Evolutionary conservation across 2,329 filamentous ascomycete species (phyloP).

Genomic region (Albophoma yamanashiensis): DNA sequence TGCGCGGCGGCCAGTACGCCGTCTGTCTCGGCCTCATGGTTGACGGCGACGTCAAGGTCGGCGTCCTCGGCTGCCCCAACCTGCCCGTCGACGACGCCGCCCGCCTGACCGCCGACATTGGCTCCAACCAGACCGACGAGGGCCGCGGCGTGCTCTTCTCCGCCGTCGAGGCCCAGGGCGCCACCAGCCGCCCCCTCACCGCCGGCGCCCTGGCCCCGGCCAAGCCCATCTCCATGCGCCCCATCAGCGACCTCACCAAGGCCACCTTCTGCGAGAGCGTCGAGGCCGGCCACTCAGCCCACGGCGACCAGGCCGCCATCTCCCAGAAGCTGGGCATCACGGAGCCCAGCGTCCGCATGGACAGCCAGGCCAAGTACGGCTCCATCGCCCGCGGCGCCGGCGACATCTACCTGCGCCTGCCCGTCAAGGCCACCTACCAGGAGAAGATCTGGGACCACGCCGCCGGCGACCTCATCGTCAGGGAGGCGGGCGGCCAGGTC

Average conservation of each 20-base stretch:
- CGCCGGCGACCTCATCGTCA: constrained; percentile 85
- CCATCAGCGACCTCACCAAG: constrained; percentile 59
- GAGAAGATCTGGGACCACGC: constrained; percentile 99
- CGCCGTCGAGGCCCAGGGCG: constrained; percentile 68
- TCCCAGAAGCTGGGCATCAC: constrained; percentile 80
- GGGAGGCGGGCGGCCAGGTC: constrained; percentile 86
- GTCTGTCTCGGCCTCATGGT: constrained; percentile 88
- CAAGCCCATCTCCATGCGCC: constrained; percentile 69
- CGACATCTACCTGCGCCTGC: constrained; percentile 87
- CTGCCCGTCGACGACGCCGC: constrained; percentile 72
- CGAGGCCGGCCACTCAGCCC: constrained; percentile 83
- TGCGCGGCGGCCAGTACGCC: constrained; percentile 92
- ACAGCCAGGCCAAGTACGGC: constrained; percentile 96
- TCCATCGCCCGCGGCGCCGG: constrained; percentile 89
- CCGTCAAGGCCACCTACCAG: constrained; percentile 76
- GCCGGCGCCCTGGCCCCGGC: constrained; percentile 35
- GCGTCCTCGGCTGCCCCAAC: constrained; percentile 92
- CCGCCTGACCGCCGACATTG: constrained; percentile 53
- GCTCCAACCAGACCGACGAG: constrained; percentile 61
- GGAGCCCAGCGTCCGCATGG: constrained; percentile 83
- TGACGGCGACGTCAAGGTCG: constrained; percentile 87
- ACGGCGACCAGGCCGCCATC: constrained; percentile 74
- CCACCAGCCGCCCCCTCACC: constrained; percentile 64
- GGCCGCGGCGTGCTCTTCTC: constrained; percentile 83
- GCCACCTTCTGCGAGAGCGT: constrained; percentile 97